Base-by-base conservation (phyloP, 75 land plant genomes). In the Isoetes taiwanensis region DNA sequence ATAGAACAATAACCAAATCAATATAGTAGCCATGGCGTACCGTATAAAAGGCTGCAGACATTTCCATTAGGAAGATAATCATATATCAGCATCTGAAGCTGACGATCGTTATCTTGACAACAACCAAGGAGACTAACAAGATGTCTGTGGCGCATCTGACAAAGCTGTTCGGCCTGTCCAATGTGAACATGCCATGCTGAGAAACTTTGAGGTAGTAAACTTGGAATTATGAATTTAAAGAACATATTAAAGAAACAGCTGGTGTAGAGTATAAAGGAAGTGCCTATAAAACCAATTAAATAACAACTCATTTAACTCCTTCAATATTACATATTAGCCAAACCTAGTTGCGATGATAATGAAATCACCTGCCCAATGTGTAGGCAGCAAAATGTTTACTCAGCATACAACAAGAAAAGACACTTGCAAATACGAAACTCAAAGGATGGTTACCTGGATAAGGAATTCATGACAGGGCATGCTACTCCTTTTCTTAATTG, bases 51-150 rank as follows among this genome's bases (percentile, higher is more conserved):
- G 53, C 57, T 62, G 48, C 78, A 80, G 41, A 80, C 74, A 67
- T 78, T 86, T 39, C 87, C 87, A 80, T 80, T 83, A 28, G 91
- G 83, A 29, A 86, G 56, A 64, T 83, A 77, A 58, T 86, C 91
- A 58, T 79, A 83, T 26, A 86, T 59, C 61, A 86, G 72, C 70
- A 86, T 77, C 35, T 85, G 90, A n/a, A n/a, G n/a, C 25, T 46
- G 50, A 19, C 55, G 72, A 46, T 68, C 64, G 62, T 70, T 71
- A 67, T 86, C 84, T 53, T 80, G 87, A 58, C 87, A 83, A 59
- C 76, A 83, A 21, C 93, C 93, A 72, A 83, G 27, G 28, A 86
- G 76, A 58, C 64, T 77, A 41, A 83, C 93, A 55, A 86, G 46
- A 75, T 86, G 75, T 57, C 76, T 69, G 64, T 86, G 93, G 4